Conservation (phyloP, 176 grass and related monocot species). For the Zoysia pacifica region DNA sequence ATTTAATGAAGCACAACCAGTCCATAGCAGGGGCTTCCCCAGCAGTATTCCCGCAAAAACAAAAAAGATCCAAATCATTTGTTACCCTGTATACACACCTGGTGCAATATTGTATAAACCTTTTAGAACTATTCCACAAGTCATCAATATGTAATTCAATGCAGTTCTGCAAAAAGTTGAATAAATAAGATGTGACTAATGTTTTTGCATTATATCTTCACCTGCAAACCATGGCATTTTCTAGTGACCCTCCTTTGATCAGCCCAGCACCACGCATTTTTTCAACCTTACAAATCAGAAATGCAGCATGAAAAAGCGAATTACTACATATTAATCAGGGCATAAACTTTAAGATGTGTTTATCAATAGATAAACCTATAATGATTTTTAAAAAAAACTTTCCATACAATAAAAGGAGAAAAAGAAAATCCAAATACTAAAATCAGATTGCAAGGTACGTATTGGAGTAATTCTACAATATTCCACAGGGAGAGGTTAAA, state of each 20-base stretch:
- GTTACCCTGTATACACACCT: neutral
- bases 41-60: too few species aligned
- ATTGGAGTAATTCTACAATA: neutral
- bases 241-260: slow-evolving; percentile 86
- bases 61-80: neutral
- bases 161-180: slow-evolving; percentile 7
- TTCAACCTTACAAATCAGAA: slow-evolving; percentile 58
- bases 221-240: slow-evolving; percentile 99
- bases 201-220: slow-evolving; percentile 29
- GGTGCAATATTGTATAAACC: neutral
- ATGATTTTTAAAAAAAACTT: neutral
- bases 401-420: neutral
- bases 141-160: neutral
- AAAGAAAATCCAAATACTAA: neutral
- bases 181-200: neutral
- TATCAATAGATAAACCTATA: neutral
- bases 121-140: slow-evolving; percentile 6
- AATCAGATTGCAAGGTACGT: neutral
- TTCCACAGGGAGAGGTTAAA: neutral
- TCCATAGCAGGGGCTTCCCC: too few species aligned
- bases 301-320: slow-evolving; percentile 9
- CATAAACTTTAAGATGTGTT: neutral
- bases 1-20: too few species aligned
- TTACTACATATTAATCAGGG: neutral
- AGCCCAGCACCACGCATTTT: slow-evolving; percentile 63